A percentile compares a stretch with the other conserved stretches of the same genome.
Evolutionary conservation across 768 basidiomycete genomes (phyloP).

Genomic region (Hydnomerulius pinastri): DNA sequence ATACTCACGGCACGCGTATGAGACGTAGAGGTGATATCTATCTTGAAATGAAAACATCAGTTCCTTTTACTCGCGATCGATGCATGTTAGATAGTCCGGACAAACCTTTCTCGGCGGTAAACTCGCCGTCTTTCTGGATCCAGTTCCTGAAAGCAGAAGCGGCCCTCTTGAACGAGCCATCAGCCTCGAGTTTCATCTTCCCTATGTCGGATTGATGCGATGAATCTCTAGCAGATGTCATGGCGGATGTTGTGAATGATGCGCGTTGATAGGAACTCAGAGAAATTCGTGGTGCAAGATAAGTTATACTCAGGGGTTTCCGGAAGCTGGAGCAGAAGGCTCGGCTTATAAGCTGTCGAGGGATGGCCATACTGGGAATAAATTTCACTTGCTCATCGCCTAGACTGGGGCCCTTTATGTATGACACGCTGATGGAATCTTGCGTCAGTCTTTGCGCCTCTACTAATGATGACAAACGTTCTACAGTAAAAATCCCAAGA

Average conservation of each 20-base stretch:
- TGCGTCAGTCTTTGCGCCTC: constrained; percentile 7
- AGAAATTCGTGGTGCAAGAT: neutral
- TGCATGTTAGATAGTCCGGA: neutral
- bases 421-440: neutral
- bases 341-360: constrained; percentile 10
- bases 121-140: constrained; percentile 59
- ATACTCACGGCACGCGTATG: constrained; percentile 76
- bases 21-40: constrained; percentile 91
- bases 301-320: constrained; percentile 8
- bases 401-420: no score
- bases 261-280: neutral
- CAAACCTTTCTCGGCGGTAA: constrained; percentile 76
- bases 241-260: constrained; percentile 13
- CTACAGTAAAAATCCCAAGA: constrained; percentile 10
- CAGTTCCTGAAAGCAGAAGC: constrained; percentile 53
- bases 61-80: no score
- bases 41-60: constrained; percentile 41
- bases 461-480: constrained; percentile 13
- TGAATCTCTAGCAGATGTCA: constrained; percentile 35
- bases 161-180: constrained; percentile 69
- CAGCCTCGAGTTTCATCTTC: constrained; percentile 51
- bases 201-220: constrained; percentile 51
- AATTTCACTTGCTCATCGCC: constrained; percentile 2
- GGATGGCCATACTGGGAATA: constrained; percentile 19
- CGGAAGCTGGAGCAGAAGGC: neutral